phyloP scores from a whole-genome alignment of 1,284 basidiomycete genomes.

The Bondarzewia mesenterica region DNA sequence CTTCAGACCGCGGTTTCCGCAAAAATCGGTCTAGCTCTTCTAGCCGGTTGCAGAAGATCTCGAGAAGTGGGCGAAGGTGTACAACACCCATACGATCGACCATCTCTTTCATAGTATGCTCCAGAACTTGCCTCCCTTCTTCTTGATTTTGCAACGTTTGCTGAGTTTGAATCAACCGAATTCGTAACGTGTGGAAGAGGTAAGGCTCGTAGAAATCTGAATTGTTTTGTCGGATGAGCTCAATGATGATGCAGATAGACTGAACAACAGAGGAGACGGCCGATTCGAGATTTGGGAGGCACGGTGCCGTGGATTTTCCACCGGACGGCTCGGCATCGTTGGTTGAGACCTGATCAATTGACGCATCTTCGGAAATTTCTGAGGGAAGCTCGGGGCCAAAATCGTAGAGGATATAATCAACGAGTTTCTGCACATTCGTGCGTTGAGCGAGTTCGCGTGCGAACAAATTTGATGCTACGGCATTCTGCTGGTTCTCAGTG shows the following conservation, averaged over 20 bases:
- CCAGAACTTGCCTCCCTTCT: slow-evolving; percentile 64
- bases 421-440: slow-evolving; percentile 66
- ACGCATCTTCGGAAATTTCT: neutral
- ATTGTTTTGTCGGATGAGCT: slow-evolving; percentile 97
- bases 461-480: slow-evolving; percentile 78
- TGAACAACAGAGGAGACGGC: slow-evolving; percentile 86
- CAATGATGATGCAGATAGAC: slow-evolving; percentile 87
- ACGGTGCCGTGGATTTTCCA: slow-evolving; percentile 12
- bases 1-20: slow-evolving; percentile 65
- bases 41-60: slow-evolving; percentile 69
- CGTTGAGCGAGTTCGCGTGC: slow-evolving; percentile 84
- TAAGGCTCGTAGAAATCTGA: slow-evolving; percentile 99
- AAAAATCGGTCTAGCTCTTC: slow-evolving; percentile 70
- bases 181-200: slow-evolving; percentile 91
- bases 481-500: slow-evolving; percentile 57
- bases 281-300: slow-evolving; percentile 62
- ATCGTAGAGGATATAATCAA: slow-evolving; percentile 76
- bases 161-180: slow-evolving; percentile 82
- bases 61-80: slow-evolving; percentile 80
- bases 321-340: slow-evolving; percentile 10
- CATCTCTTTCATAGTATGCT: slow-evolving; percentile 80
- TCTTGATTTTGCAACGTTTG: slow-evolving; percentile 54
- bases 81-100: slow-evolving; percentile 90
- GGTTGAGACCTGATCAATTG: neutral
- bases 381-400: slow-evolving; percentile 22